A percentile compares a stretch with the other conserved stretches of the same genome.
Evolutionary conservation across 192 early-diverging fungal genomes (phyloP).

Genomic region (Piromyces sp.): DNA sequence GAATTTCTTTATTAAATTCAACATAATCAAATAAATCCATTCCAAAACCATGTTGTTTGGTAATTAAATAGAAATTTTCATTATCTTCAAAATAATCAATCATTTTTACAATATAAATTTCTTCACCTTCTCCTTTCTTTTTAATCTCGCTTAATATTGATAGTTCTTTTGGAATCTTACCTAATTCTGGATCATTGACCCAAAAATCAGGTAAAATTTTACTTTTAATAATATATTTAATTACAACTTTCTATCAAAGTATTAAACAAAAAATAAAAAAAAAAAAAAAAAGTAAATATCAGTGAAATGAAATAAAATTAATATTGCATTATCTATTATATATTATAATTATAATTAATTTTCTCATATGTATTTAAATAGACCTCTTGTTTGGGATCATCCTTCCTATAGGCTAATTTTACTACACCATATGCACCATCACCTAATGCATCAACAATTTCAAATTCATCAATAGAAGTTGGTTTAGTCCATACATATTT

Average conservation of each 20-base stretch:
- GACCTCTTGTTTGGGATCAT: constrained; percentile 17
- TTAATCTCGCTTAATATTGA: constrained; percentile 48
- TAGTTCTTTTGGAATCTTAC: constrained; percentile 54
- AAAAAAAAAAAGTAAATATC: constrained; percentile 2
- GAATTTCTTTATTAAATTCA: constrained; percentile 24
- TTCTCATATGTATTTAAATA: no score
- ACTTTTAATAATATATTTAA: constrained; percentile 57
- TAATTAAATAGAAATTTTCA: constrained; percentile 52
- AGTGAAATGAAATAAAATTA: no score
- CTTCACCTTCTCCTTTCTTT: constrained; percentile 1
- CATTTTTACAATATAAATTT: constrained; percentile 18
- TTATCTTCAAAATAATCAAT: constrained; percentile 61
- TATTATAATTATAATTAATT: constrained; percentile 1
- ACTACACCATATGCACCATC: constrained; percentile 58
- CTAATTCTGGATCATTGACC: constrained; percentile 42
- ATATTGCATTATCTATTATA: no score
- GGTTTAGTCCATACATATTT: neutral
- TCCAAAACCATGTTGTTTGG: constrained; percentile 34
- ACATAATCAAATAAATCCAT: constrained; percentile 57
- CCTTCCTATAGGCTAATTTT: constrained; percentile 26
- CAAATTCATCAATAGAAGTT: constrained; percentile 32
- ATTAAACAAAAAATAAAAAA: neutral
- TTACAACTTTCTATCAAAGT: constrained; percentile 28
- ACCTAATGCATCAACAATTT: constrained; percentile 41
- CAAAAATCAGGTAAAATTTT: constrained; percentile 47